phyloP scores from a whole-genome alignment of 2,329 filamentous ascomycete genomes.

The Stemphylium lycopersici region DNA sequence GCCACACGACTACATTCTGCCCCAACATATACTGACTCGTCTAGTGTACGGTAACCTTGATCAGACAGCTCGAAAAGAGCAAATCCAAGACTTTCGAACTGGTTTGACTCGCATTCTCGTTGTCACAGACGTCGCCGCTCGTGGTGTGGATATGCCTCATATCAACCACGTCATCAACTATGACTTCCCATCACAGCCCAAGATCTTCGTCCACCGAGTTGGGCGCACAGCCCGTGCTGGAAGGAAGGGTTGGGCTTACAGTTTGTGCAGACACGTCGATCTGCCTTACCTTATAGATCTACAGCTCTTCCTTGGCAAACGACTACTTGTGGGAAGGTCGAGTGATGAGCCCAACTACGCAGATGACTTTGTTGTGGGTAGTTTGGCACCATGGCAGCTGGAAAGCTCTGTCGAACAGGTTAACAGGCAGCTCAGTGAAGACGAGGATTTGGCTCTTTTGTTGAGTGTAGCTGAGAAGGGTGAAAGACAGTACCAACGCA shows the following conservation, averaged over 20 bases:
- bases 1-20: background rate
- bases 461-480: slow-evolving; percentile 81
- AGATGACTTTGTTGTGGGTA: slow-evolving; percentile 82
- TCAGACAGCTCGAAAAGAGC: slow-evolving; percentile 88
- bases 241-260: slow-evolving; percentile 92
- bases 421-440: slow-evolving; percentile 76
- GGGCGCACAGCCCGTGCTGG: slow-evolving; percentile 95
- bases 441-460: slow-evolving; percentile 73
- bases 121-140: slow-evolving; percentile 93
- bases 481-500: slow-evolving; percentile 89
- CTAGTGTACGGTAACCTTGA: slow-evolving; percentile 88
- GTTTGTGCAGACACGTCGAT: slow-evolving; percentile 84
- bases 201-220: slow-evolving; percentile 95
- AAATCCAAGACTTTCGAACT: slow-evolving; percentile 86
- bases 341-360: slow-evolving; percentile 71
- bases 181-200: slow-evolving; percentile 95
- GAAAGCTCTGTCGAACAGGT: slow-evolving; percentile 83
- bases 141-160: slow-evolving; percentile 97
- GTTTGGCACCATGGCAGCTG: slow-evolving; percentile 73
- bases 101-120: slow-evolving; percentile 90
- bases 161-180: slow-evolving; percentile 98
- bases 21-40: slow-evolving; percentile 3
- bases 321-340: slow-evolving; percentile 74
- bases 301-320: slow-evolving; percentile 90
- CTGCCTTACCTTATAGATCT: slow-evolving; percentile 91